These are phyloP conservation scores for Dimargaris verticillata DNA, from an alignment of 192 early-diverging fungal species.

Conservation along the genomic window DNA sequence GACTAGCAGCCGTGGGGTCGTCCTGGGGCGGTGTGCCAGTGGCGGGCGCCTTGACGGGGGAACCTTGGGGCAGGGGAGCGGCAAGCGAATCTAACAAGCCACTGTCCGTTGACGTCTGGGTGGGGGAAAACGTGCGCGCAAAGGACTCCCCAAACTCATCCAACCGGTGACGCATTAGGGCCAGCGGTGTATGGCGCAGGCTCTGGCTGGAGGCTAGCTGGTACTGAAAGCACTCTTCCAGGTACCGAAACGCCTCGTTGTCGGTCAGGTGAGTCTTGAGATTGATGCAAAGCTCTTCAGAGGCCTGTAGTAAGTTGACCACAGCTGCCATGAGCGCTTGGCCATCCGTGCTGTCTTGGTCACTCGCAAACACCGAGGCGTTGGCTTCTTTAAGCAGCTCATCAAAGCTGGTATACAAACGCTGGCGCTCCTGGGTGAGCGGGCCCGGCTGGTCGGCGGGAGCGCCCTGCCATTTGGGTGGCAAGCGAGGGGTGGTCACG, in stretches of 20 bases:
- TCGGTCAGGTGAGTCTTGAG: not conserved
- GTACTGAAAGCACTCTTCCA: not conserved
- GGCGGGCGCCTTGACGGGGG: too few species aligned
- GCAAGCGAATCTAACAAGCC: too few species aligned
- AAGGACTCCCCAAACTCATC: not conserved
- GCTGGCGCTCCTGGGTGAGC: not conserved
- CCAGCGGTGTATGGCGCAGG: conserved; percentile 7
- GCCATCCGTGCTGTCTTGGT: not conserved
- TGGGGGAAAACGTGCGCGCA: too few species aligned
- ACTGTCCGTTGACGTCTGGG: too few species aligned
- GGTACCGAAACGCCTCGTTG: not conserved
- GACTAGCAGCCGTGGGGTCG: too few species aligned
- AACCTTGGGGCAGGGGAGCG: too few species aligned
- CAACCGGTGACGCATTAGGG: not conserved
- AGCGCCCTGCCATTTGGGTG: not conserved
- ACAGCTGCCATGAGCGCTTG: conserved; percentile 6
- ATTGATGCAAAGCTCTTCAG: conserved; percentile 1
- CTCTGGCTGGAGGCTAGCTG: not conserved
- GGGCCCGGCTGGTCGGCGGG: not conserved
- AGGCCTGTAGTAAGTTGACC: conserved; percentile 5
- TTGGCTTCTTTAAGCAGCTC: not conserved
- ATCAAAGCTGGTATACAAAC: conserved; percentile 3
- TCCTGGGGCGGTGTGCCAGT: too few species aligned
- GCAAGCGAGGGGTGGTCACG: not conserved
- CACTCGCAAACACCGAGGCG: not conserved